phyloP scores from a whole-genome alignment of 2,329 filamentous ascomycete species.

The Fusarium nanum region DNA sequence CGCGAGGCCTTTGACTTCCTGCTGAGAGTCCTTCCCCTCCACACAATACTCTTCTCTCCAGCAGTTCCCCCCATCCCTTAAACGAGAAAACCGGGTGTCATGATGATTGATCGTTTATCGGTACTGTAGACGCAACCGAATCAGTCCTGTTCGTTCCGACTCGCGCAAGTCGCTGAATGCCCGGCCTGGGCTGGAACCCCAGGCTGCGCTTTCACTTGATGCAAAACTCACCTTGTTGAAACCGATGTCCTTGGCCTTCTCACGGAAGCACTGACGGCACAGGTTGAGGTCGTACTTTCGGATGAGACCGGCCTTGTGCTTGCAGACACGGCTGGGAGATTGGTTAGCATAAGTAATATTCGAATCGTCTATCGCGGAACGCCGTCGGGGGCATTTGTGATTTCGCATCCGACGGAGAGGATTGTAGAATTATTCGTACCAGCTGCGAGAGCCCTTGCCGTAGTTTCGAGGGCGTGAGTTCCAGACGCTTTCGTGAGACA shows the following conservation, averaged over 20 bases:
- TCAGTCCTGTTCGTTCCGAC: constrained; percentile 27
- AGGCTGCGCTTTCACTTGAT: constrained; percentile 8
- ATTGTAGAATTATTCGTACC: constrained; percentile 70
- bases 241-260: constrained; percentile 78
- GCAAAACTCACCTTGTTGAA: constrained; percentile 72
- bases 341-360: constrained; percentile 47
- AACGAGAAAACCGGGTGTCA: constrained; percentile 45
- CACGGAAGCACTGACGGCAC: constrained; percentile 83
- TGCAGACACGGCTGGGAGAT: constrained; percentile 72
- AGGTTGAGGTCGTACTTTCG: constrained; percentile 98
- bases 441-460: constrained; percentile 94
- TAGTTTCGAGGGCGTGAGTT: constrained; percentile 97
- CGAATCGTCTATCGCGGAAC: constrained; percentile 4
- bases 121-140: constrained; percentile 47
- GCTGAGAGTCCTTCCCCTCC: constrained; percentile 43
- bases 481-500: constrained; percentile 94
- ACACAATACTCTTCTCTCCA: constrained; percentile 37
- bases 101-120: constrained; percentile 50
- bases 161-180: neutral
- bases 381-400: neutral
- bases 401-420: constrained; percentile 14
- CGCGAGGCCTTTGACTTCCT: constrained; percentile 51
- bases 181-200: neutral
- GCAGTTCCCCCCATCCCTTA: constrained; percentile 34
- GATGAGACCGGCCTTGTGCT: constrained; percentile 98